Evolutionary conservation across 1,284 basidiomycete species (phyloP), one percentile per base, ranked within the genome.

Genomic region (Pseudozyma sp.): DNA sequence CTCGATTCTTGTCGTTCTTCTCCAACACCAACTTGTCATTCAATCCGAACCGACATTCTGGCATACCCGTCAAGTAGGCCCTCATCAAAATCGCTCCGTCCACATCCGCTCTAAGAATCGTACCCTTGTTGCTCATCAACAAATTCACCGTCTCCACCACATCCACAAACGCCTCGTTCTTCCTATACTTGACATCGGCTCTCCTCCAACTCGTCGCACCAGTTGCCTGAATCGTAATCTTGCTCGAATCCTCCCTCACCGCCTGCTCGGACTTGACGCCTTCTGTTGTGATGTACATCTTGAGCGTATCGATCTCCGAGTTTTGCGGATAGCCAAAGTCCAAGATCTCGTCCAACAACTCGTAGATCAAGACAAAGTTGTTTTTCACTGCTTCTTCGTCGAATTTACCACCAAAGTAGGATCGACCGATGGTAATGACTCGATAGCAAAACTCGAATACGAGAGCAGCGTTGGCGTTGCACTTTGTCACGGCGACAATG

Each of bases 291-390:
- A 99, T 98, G 85, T 97, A 97, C 80, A 93, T 92, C 87, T 99
- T 99, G 49, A 99, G 88, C 5, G 96, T 97, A 85, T 98, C 95
- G 50, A 93, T 94, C 86, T 99, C 96, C 75, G 94, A 96, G 85
- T 97, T 99, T 86, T 99, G 97, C n/a, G 96, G 96, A 86, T 96
- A 99, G 44, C 97, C 96, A 87, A 98, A 99, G 87, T 99, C 96
- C 83, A 94, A 91, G 85, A 98, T 97, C 87, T 99, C 78, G 40
- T 83, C 83, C 11, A 83, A 54, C 21, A 83, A 67, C 70, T 85
- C 81, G 71, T 83, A 83, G 52, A 83, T 70, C 10, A 82, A 54
- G 40, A 81, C 76, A 87, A 99, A 99, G 87, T 99, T 99, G 86
- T 97, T 98, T 90, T 99, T 99, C 78, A 99, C 92, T 25, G 68